phyloP scores from a whole-genome alignment of 2,329 filamentous ascomycete genomes.

The Huntiella abstrusa region DNA sequence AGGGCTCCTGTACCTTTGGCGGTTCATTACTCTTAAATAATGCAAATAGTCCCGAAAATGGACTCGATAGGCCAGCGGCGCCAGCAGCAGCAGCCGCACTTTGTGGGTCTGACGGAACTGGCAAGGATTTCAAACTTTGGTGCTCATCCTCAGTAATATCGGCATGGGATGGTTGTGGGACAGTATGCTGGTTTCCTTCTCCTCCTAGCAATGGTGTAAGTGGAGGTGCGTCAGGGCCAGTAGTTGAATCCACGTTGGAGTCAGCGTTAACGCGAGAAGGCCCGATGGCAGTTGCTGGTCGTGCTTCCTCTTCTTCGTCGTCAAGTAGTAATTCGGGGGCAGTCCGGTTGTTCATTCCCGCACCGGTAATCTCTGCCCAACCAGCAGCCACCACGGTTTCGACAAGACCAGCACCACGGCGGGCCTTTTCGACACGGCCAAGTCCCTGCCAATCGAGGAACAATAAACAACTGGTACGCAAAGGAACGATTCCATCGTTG shows the following conservation, averaged over 20 bases:
- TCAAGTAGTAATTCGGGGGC: slow-evolving; percentile 25
- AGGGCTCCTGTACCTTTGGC: slow-evolving; percentile 28
- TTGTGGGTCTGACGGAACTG: slow-evolving; percentile 15
- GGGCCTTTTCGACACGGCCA: slow-evolving; percentile 81
- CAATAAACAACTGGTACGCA: slow-evolving; percentile 86
- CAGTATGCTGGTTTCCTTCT: slow-evolving; percentile 30
- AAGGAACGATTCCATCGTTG: slow-evolving; percentile 88
- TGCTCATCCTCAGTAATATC: slow-evolving; percentile 50
- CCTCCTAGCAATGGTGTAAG: slow-evolving; percentile 14
- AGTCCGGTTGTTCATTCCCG: slow-evolving; percentile 34
- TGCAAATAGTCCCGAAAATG: slow-evolving; percentile 47
- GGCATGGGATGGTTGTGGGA: slow-evolving; percentile 51
- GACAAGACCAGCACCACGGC: slow-evolving; percentile 77
- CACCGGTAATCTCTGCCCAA: slow-evolving; percentile 74
- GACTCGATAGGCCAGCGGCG: slow-evolving; percentile 18
- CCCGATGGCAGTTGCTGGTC: no score
- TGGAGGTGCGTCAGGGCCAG: slow-evolving; percentile 15
- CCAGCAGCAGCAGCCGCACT: slow-evolving; percentile 10
- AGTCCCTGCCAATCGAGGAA: slow-evolving; percentile 95
- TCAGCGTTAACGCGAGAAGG: no score
- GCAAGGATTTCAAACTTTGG: slow-evolving; percentile 31
- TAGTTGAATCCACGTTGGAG: neutral
- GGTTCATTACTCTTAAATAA: slow-evolving; percentile 48
- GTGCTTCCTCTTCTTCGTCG: slow-evolving; percentile 17
- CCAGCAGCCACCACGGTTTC: slow-evolving; percentile 87